Evolutionary conservation across 805 yeast genomes (phyloP).

Genomic region (Wickerhamiella spandovensis): DNA sequence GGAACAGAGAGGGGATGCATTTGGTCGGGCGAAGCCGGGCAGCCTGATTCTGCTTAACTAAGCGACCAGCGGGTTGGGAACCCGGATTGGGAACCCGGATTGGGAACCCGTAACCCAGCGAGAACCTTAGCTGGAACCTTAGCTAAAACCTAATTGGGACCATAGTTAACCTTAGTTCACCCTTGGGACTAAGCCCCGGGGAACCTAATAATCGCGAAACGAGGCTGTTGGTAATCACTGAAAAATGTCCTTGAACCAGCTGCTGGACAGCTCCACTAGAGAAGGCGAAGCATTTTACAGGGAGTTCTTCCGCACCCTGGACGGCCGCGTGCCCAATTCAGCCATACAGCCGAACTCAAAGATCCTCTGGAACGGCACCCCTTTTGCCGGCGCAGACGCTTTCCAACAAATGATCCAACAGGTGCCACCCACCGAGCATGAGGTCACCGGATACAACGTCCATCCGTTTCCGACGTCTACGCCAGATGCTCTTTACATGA

Average conservation of each 20-base stretch:
- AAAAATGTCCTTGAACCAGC: slow-evolving; percentile 3
- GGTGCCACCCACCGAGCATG: slow-evolving; percentile 28
- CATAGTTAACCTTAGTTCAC: no score
- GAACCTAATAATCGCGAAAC: no score
- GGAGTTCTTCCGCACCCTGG: slow-evolving; percentile 25
- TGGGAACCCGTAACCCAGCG: no score
- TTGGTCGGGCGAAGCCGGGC: no score
- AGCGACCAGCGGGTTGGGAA: no score
- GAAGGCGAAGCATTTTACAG: slow-evolving; percentile 18
- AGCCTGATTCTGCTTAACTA: no score
- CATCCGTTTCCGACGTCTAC: slow-evolving; percentile 26
- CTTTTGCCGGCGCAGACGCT: slow-evolving; percentile 28
- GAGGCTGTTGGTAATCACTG: not conserved
- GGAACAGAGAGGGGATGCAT: no score
- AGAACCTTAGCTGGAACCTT: no score
- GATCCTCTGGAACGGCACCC: slow-evolving; percentile 31
- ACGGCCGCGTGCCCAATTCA: slow-evolving; percentile 20
- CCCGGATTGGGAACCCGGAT: no score
- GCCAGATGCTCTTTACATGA: slow-evolving; percentile 17
- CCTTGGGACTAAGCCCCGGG: no score
- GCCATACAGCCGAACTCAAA: slow-evolving; percentile 23
- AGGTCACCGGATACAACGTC: slow-evolving; percentile 24
- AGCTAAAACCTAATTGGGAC: no score
- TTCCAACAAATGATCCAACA: slow-evolving; percentile 23
- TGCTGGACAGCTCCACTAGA: slow-evolving; percentile 15